A percentile compares a stretch with the other conserved stretches of the same genome.
Conservation (phyloP, 2,329 filamentous ascomycete genomes). For the Gnomoniopsis sp. region DNA sequence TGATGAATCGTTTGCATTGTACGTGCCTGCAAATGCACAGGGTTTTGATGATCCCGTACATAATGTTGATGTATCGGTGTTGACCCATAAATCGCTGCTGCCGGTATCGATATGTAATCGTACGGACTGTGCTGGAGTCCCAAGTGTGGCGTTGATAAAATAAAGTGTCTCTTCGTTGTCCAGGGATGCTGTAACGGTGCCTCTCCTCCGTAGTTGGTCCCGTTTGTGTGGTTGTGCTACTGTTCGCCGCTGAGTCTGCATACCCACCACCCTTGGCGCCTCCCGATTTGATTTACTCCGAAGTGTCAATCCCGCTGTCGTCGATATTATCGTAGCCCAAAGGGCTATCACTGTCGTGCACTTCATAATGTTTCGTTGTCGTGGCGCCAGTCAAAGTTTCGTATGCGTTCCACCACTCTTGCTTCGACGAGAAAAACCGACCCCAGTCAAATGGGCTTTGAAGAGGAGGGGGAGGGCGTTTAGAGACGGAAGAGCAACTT, state of each 20-base stretch:
- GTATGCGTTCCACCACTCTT: background rate
- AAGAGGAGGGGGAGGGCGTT: background rate
- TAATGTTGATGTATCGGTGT: constrained; percentile 57
- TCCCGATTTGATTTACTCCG: constrained; percentile 27
- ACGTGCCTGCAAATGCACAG: constrained; percentile 64
- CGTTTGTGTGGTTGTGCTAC: constrained; percentile 39
- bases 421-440: background rate
- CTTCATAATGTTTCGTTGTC: constrained; percentile 33
- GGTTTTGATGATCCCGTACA: constrained; percentile 48
- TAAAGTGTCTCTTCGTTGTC: constrained; percentile 64
- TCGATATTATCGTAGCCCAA: constrained; percentile 26
- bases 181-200: constrained; percentile 41
- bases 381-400: background rate
- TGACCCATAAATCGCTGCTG: constrained; percentile 69
- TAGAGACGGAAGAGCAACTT: background rate
- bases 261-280: constrained; percentile 40
- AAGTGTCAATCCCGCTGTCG: constrained; percentile 26
- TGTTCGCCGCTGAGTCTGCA: constrained; percentile 40
- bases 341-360: constrained; percentile 27
- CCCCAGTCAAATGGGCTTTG: too few species aligned
- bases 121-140: constrained; percentile 57
- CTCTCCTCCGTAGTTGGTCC: constrained; percentile 44
- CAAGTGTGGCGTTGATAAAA: constrained; percentile 59
- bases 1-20: constrained; percentile 67
- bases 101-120: constrained; percentile 64